Conservation (phyloP, 2,329 filamentous ascomycete species). For the Alternaria longipes region DNA sequence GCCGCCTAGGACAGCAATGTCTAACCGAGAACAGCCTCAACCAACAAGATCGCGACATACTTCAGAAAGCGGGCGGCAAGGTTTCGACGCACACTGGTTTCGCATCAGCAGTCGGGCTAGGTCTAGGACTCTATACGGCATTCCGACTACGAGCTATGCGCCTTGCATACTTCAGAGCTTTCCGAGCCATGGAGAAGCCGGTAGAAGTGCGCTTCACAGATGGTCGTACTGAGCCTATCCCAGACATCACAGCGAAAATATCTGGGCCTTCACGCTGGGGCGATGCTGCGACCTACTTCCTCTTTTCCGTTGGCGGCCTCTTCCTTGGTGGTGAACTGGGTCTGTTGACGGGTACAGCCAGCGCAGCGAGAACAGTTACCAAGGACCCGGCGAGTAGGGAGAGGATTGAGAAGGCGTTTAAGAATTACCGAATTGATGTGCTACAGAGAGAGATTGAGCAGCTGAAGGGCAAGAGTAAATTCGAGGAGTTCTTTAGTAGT, state of each 20-base stretch:
- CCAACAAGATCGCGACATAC: constrained; percentile 66
- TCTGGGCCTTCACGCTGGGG: constrained; percentile 64
- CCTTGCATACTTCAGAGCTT: constrained; percentile 67
- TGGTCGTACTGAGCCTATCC: constrained; percentile 67
- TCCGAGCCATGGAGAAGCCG: constrained; percentile 69
- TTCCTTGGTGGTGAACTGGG: constrained; percentile 73
- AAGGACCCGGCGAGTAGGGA: constrained; percentile 63
- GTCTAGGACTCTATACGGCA: constrained; percentile 64
- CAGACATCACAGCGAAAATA: constrained; percentile 67
- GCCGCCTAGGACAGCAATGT: not conserved
- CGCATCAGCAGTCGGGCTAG: constrained; percentile 68
- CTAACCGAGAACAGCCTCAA: constrained; percentile 50
- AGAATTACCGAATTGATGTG: constrained; percentile 70
- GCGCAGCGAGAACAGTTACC: constrained; percentile 63
- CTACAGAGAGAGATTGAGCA: constrained; percentile 66
- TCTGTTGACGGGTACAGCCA: constrained; percentile 64
- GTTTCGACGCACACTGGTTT: constrained; percentile 65
- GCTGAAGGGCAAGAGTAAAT: constrained; percentile 58
- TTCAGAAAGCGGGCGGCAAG: constrained; percentile 64
- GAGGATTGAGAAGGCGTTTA: constrained; percentile 70
- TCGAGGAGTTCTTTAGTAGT: constrained; percentile 40
- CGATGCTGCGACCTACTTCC: constrained; percentile 69
- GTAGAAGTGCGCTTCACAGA: constrained; percentile 69
- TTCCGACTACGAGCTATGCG: constrained; percentile 66
- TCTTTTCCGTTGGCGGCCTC: constrained; percentile 69